Percentiles rank a stretch among this genome's conserved stretches.
Evolutionary conservation across 768 basidiomycete genomes (phyloP).

Genomic region (Tulasnella sp.): DNA sequence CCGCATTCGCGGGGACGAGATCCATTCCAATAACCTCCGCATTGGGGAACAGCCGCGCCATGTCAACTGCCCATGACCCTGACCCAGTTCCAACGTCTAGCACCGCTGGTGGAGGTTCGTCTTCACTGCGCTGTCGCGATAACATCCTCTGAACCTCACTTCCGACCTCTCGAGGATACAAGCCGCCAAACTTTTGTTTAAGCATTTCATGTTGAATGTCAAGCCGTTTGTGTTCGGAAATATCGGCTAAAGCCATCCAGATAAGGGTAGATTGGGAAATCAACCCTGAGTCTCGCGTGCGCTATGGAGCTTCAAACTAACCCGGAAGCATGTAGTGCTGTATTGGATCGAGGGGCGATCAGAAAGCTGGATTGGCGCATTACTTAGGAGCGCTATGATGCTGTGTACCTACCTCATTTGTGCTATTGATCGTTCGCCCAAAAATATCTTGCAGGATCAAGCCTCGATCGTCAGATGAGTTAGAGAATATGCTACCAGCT

Average conservation of each 20-base stretch:
- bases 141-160: constrained; percentile 34
- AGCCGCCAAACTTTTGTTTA: constrained; percentile 33
- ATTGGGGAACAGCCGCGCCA: constrained; percentile 8
- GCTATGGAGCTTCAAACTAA: background rate
- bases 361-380: background rate
- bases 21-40: background rate
- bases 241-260: constrained; percentile 29
- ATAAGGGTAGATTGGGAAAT: background rate
- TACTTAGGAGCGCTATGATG: too few species aligned
- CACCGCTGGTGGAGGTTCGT: constrained; percentile 29
- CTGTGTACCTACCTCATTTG: background rate
- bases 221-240: constrained; percentile 36
- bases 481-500: background rate
- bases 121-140: constrained; percentile 32
- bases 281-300: background rate
- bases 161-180: constrained; percentile 35
- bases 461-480: background rate
- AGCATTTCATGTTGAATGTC: constrained; percentile 37
- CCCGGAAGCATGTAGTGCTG: constrained; percentile 10
- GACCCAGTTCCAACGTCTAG: constrained; percentile 39
- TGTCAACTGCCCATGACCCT: constrained; percentile 34
- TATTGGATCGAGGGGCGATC: background rate
- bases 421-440: background rate
- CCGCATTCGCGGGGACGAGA: background rate
- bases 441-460: background rate